Evolutionary conservation across 176 grass and related monocot genomes (phyloP), one percentile per base, ranked within the genome.

Genomic region (Aegilops sharonensis): DNA sequence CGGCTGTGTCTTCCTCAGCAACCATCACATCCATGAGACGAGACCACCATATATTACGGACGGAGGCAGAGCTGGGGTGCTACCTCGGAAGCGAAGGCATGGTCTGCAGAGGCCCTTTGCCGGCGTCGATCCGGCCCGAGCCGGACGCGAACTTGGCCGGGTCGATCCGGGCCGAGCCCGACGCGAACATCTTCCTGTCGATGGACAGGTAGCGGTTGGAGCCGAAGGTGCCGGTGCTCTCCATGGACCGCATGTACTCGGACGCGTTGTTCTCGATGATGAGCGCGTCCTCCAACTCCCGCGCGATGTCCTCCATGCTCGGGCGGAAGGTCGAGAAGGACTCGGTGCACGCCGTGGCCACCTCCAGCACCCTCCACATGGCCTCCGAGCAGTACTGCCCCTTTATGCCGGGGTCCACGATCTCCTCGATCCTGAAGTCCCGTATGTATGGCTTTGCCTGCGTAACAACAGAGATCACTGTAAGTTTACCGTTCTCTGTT

Each of bases 251-350:
- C 93, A 94, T 92, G 83, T 94, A 94, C 90, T 92, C 93, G 0
- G 93, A 94, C 1, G 93, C 90, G 0, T 94, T 94, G 64, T 92
- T 92, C 75, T 94, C 93, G 8, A 94, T 94, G 77, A 92, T 94
- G 69, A 94, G 43, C 36, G 93, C 88, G 72, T 94, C 93, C 79
- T 94, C 93, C 12, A 94, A 79, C 83, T 94, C 93, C 18, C 93
- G 85, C 27, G 83, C 85, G 12, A 92, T 81, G 56, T 94, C 90
- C 23, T 86, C 82, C 85, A 94, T 94, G 76, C 75, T 90, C 18
- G 93, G 93, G 5, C 93, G 74, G 83, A 88, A 94, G 54, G 88
- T 90, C n/a, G 90, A 89, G 67, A 92, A 84, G 23, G 93, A 83
- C 83, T 94, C 90, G 0, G 88, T 90, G 43, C 90, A 94, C 29